These are phyloP conservation scores for Evansstolkia leycettana DNA, from an alignment of 495 filamentous ascomycete species.

Conservation along the genomic window DNA sequence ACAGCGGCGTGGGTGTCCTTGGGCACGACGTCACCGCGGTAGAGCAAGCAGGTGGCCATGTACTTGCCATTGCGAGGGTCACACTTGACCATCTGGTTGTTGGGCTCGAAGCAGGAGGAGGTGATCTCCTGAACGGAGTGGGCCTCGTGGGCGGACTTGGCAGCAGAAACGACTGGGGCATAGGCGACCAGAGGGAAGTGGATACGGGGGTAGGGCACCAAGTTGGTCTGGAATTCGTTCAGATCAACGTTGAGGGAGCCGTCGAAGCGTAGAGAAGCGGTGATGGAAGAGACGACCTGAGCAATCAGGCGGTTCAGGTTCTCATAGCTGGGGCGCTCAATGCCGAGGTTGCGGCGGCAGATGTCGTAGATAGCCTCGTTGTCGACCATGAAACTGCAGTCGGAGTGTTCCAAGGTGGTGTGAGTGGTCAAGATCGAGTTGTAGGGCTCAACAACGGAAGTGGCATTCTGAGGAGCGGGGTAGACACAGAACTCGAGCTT, in stretches of 20 bases:
- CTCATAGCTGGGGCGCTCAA: conserved; percentile 93
- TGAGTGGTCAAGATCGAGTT: conserved; percentile 98
- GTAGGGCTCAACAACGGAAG: conserved; percentile 97
- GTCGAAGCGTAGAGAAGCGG: conserved; percentile 95
- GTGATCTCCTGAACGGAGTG: conserved; percentile 57
- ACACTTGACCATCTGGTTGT: conserved; percentile 99
- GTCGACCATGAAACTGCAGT: conserved; percentile 99
- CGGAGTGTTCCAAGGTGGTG: conserved; percentile 97
- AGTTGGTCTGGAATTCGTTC: conserved; percentile 99
- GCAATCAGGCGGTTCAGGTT: conserved; percentile 98
- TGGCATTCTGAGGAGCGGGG: conserved; percentile 90
- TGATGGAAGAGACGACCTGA: conserved; percentile 98
- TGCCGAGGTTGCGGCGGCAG: conserved; percentile 91
- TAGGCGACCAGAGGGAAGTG: conserved; percentile 98
- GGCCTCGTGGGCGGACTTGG: conserved; percentile 89
- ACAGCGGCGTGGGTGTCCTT: conserved; percentile 89
- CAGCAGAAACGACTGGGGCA: conserved; percentile 82
- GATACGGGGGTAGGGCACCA: conserved; percentile 97
- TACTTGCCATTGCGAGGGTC: conserved; percentile 98
- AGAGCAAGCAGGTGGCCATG: conserved; percentile 97
- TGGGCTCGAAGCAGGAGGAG: conserved; percentile 60
- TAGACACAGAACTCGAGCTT: conserved; percentile 99
- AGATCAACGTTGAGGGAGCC: conserved; percentile 98
- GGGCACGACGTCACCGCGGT: conserved; percentile 96
- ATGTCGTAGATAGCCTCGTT: conserved; percentile 99